These are phyloP conservation scores for Glycine soja DNA, from an alignment of 306 rosid genomes.

Conservation along the genomic window DNA sequence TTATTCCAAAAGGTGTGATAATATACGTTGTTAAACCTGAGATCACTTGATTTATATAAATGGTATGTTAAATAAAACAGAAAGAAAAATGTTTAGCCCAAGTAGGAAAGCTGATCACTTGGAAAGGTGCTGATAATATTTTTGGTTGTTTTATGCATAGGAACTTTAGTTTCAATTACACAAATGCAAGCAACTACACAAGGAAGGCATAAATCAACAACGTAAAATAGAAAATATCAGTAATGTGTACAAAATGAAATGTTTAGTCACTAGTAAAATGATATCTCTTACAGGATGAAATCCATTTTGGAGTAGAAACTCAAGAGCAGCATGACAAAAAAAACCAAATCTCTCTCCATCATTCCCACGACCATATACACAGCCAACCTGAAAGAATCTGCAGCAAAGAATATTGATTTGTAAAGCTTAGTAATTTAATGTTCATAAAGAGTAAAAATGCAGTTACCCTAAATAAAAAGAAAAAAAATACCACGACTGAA, in stretches of 20 bases:
- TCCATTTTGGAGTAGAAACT: conserved; percentile 84
- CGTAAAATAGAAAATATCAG: background rate
- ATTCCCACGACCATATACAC: conserved; percentile 87
- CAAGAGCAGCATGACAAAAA: conserved; percentile 95
- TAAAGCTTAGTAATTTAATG: conserved; percentile 12
- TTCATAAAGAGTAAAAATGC: conserved; percentile 23
- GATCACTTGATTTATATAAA: conserved; percentile 17
- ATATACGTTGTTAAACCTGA: conserved; percentile 21
- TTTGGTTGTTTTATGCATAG: conserved; percentile 16
- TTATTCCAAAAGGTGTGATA: background rate
- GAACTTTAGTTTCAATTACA: conserved; percentile 10
- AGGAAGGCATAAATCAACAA: background rate
- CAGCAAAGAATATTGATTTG: conserved; percentile 42
- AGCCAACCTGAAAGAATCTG: conserved; percentile 77
- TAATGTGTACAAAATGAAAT: conserved; percentile 28
- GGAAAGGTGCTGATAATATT: conserved; percentile 23
- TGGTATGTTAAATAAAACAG: background rate
- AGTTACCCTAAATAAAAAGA: conserved; percentile 10
- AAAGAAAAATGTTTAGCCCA: conserved; percentile 9
- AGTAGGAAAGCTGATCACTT: conserved; percentile 22
- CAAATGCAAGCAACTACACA: conserved; percentile 16
- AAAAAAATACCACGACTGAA: background rate
- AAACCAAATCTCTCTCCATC: conserved; percentile 93
- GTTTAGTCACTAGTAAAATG: conserved; percentile 21
- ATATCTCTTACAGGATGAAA: conserved; percentile 84